phyloP scores from a whole-genome alignment of 495 filamentous ascomycete species.

The Cryomyces antarcticus region DNA sequence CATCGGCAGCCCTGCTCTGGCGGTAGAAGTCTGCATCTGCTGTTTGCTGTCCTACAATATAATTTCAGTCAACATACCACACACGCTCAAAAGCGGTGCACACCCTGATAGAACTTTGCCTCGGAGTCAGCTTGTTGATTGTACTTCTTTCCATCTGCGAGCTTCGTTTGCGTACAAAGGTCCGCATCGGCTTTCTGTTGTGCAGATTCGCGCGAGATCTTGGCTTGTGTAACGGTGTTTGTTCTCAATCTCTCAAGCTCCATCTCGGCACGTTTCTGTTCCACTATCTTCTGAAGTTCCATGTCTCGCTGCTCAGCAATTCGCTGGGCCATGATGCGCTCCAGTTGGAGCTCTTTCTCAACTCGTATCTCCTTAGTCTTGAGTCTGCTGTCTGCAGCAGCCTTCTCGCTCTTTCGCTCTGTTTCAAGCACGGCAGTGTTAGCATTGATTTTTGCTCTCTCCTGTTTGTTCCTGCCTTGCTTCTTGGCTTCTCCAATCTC shows the following conservation, averaged over 20 bases:
- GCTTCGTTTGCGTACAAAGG: conserved; percentile 24
- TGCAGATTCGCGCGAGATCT: conserved; percentile 47
- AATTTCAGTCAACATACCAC: no score
- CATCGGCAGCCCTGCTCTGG: conserved; percentile 13
- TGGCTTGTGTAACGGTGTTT: conserved; percentile 54
- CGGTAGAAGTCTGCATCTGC: conserved; percentile 45
- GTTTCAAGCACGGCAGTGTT: conserved; percentile 67
- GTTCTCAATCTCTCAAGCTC: conserved; percentile 62
- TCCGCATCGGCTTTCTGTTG: conserved; percentile 55
- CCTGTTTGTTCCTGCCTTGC: conserved; percentile 53
- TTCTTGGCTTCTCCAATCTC: conserved; percentile 65
- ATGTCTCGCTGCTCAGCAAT: conserved; percentile 52
- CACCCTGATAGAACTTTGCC: conserved; percentile 8
- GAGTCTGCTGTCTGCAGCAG: conserved; percentile 52
- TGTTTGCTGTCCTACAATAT: conserved; percentile 37
- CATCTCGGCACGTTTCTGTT: conserved; percentile 52
- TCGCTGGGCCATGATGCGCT: conserved; percentile 48
- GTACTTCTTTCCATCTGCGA: conserved; percentile 14
- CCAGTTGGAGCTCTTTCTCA: conserved; percentile 46
- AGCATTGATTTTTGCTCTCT: conserved; percentile 65
- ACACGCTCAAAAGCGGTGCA: no score
- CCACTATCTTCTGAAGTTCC: conserved; percentile 53
- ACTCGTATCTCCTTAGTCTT: conserved; percentile 48
- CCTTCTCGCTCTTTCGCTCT: conserved; percentile 60
- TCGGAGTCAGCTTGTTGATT: conserved; percentile 15